Base-by-base conservation (phyloP, 2,329 filamentous ascomycete species). In the Nothopassalora personata region DNA sequence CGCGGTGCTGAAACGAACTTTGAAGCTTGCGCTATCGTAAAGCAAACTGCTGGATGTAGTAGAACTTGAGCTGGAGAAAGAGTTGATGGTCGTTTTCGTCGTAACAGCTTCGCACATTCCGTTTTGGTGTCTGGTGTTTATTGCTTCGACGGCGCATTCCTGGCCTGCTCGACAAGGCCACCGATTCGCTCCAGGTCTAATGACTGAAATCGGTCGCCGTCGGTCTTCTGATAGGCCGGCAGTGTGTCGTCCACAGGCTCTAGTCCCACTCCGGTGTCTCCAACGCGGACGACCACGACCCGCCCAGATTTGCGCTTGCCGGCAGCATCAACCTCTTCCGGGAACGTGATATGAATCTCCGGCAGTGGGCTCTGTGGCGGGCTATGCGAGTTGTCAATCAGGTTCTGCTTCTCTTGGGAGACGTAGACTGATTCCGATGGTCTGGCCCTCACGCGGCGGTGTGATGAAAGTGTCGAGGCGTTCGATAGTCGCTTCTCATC, bases 321-420 rank as follows among this genome's bases (percentile, higher is more conserved):
- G 56, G 78, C 71, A 53, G 91, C 89, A 71, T 97, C 92, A 67
- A 95, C 87, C 80, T 97, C 94, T 69, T 95, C 90, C 15, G 94
- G 94, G 80, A 99, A 97, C 36, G 94, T 97, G 75, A 99, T 96
- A 76, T 92, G 91, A 70, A 99, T 99, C 78, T 97, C 90, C 19
- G 94, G 94, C 30, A 97, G 83, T 66, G 89, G 88, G 75, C 85
- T 90, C 68, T 88, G 80, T 23, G 92, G 89, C 15, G 90, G 87
- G 63, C 86, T 88, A 60, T 83, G 80, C 33, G 89, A 88, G 75
- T 89, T 89, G 64, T 86, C 82, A 66, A 93, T 85, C 76, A 95
- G 86, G 65, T 85, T 85, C 72, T 87, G 85, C 76, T 94, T 91
- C 74, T 90, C 87, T 69, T 89, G 85, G 73, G 91, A 89, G 68